Percentiles rank a stretch among this genome's conserved stretches.
Conservation (phyloP, 2,329 filamentous ascomycete genomes). For the Clonostachys solani region DNA sequence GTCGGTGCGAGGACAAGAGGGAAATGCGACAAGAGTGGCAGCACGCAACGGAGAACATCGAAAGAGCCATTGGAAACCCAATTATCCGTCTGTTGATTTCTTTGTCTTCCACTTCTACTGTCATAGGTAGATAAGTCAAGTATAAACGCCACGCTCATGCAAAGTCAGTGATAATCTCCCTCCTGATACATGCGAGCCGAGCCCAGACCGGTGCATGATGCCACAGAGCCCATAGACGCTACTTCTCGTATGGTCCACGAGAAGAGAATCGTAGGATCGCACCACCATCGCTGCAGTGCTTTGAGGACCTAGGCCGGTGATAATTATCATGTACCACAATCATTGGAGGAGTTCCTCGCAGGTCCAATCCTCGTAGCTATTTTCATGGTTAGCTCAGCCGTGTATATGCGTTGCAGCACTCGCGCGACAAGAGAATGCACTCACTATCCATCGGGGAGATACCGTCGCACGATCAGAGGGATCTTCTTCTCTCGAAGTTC, state of each 20-base stretch:
- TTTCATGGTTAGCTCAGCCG: not conserved
- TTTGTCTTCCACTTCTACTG: not conserved
- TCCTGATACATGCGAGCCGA: no score
- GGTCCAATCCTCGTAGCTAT: slow-evolving; percentile 96
- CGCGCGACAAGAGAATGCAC: slow-evolving; percentile 24
- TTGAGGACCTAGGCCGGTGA: no score
- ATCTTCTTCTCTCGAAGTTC: slow-evolving; percentile 99
- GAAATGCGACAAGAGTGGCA: no score
- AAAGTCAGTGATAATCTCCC: slow-evolving; percentile 4
- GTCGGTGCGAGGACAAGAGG: no score
- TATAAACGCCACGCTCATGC: slow-evolving; percentile 28
- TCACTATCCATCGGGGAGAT: slow-evolving; percentile 94
- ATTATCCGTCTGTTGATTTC: not conserved
- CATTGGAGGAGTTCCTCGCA: slow-evolving; percentile 85
- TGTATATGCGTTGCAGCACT: not conserved
- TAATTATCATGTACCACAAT: slow-evolving; percentile 1
- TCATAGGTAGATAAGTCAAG: no score
- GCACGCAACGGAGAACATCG: no score
- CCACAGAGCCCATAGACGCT: no score
- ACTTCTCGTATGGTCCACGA: no score
- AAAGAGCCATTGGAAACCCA: no score
- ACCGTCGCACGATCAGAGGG: slow-evolving; percentile 87
- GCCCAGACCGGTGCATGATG: no score
- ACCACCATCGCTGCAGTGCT: no score
- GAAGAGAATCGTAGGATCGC: no score